Base-by-base conservation (phyloP, 768 basidiomycete species). In the Boletus subcaerulescens region DNA sequence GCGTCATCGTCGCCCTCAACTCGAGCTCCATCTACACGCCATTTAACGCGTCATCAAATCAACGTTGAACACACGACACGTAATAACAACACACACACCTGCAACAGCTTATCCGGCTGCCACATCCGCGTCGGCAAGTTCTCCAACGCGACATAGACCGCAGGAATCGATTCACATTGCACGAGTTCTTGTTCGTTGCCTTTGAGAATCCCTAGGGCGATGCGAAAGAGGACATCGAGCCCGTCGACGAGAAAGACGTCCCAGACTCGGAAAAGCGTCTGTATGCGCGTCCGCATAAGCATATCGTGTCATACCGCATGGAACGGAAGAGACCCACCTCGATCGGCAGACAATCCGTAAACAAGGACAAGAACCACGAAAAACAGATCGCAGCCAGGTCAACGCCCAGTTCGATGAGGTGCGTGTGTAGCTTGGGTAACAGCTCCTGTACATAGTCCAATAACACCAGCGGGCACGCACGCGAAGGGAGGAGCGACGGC, bases 201-300 rank as follows among this genome's bases (percentile, higher is more conserved):
- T 53, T 87, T 87, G 47, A 99, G 77, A 40, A 98, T 92, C 18
- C 85, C 88, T 40, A 98, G 77, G 0, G 94, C 93, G 44, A 95
- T 72, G n/a, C 95, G 86, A 73, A 94, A 94, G 17, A 96, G 78
- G 6, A 93, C 89, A 60, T 95, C 93, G 24, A 93, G 77, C 2
- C 96, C 96, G 64, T 97, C 93, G 3, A 95, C 85, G 53, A 98
- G 83, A 71, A 98, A 91, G 18, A 97, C 79, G 63, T 99, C 96
- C 95, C 97, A 98, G 7, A 98, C 86, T 47, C 96, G 79, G 73
- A 98, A 95, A 39, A 98, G 76, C 0, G 95, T 98, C 92, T 94
- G 50, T 11, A 24, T 33, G 32, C 6, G 18, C 48, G 20, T 15
- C 17, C 29, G 11, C 31, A n/a, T 40, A n/a, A 40, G 45, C 26